Percentiles rank a stretch among this genome's conserved stretches.
Evolutionary conservation across 2,329 filamentous ascomycete species (phyloP).

Genomic region (Sordariomycetes sp.): DNA sequence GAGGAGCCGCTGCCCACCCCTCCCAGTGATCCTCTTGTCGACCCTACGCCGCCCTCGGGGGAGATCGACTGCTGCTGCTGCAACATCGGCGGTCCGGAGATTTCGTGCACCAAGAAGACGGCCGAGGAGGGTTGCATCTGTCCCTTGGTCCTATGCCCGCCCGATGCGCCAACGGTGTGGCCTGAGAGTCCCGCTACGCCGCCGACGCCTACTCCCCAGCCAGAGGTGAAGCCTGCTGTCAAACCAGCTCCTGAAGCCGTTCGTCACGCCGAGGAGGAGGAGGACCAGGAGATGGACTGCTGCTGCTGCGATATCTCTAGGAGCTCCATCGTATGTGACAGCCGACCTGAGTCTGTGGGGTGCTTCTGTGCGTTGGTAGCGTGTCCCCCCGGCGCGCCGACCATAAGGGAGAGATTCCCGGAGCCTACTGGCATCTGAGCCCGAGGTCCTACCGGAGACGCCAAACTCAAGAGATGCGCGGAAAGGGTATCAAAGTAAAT

Average conservation of each 20-base stretch:
- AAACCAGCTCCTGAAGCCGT: slow-evolving; percentile 1
- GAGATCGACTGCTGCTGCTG: slow-evolving; percentile 23
- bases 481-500: too few species aligned
- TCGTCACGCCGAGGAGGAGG: slow-evolving; percentile 1
- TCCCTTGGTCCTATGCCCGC: slow-evolving; percentile 12
- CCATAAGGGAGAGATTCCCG: slow-evolving; percentile 6
- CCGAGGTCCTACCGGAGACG: background rate
- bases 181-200: slow-evolving; percentile 1
- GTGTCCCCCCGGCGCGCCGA: slow-evolving; percentile 11
- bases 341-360: slow-evolving; percentile 2
- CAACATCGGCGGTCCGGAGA: slow-evolving; percentile 12
- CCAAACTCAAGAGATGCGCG: too few species aligned
- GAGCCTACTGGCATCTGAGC: background rate
- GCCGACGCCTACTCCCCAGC: background rate
- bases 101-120: slow-evolving; percentile 12
- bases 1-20: background rate
- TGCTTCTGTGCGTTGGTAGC: slow-evolving; percentile 7
- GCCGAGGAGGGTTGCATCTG: slow-evolving; percentile 16
- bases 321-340: slow-evolving; percentile 4
- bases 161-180: slow-evolving; percentile 8
- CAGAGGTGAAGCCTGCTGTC: background rate
- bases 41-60: slow-evolving; percentile 4
- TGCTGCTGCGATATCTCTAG: slow-evolving; percentile 10
- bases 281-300: slow-evolving; percentile 9
- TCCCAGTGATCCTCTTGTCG: background rate